Evolutionary conservation across 2,329 filamentous ascomycete genomes (phyloP).

Genomic region (Sclerotinia subarctica): DNA sequence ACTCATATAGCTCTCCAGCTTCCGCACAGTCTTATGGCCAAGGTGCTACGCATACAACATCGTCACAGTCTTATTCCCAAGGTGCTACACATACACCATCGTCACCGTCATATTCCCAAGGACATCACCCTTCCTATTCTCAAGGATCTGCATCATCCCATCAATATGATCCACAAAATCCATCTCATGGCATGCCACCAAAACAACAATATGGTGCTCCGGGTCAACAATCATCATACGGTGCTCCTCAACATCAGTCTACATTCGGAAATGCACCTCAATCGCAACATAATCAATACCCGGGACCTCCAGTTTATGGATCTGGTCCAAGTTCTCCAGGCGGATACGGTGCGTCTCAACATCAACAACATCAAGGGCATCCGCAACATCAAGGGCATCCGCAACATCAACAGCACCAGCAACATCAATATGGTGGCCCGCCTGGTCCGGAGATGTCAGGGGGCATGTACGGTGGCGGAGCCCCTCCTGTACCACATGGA

Average conservation of each 20-base stretch:
- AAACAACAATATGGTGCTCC: constrained; percentile 22
- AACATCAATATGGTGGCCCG: constrained; percentile 4
- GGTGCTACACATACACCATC: constrained; percentile 15
- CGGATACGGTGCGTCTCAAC: constrained; percentile 21
- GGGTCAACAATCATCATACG: constrained; percentile 31
- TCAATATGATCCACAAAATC: constrained; percentile 19
- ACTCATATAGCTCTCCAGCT: constrained; percentile 26
- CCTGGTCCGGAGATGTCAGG: constrained; percentile 16
- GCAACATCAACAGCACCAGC: background rate
- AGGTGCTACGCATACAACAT: constrained; percentile 10
- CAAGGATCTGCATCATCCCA: constrained; percentile 14
- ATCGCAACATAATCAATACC: constrained; percentile 27
- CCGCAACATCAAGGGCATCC: background rate
- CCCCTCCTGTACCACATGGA: constrained; percentile 17
- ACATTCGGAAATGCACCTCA: constrained; percentile 25
- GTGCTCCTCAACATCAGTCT: constrained; percentile 31
- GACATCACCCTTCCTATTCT: constrained; percentile 9
- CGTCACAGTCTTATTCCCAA: constrained; percentile 23
- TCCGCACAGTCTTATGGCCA: constrained; percentile 17
- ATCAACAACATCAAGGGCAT: constrained; percentile 5
- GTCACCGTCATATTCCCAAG: constrained; percentile 21
- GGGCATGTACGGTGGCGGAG: constrained; percentile 9
- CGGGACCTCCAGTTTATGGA: constrained; percentile 25
- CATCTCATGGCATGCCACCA: constrained; percentile 9
- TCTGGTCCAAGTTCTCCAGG: constrained; percentile 16